Percentiles rank a stretch among this genome's conserved stretches.
These are phyloP conservation scores for Onygena corvina DNA, from an alignment of 2,329 filamentous ascomycete species.

Conservation along the genomic window DNA sequence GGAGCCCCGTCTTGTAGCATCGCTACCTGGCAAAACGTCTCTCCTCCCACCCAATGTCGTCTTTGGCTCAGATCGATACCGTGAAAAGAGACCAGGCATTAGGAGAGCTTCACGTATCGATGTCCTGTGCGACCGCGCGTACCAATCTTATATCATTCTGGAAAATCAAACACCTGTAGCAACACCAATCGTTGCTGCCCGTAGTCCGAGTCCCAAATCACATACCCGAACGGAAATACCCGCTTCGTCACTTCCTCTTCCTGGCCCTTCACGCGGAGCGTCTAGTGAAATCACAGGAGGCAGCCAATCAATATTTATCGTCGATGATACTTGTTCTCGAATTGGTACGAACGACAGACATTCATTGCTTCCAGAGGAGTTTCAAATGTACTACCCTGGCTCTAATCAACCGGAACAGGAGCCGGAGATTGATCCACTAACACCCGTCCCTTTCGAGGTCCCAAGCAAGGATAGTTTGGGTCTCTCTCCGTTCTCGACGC, in stretches of 20 bases:
- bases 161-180: constrained; percentile 42
- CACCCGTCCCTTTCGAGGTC: background rate
- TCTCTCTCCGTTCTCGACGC: background rate
- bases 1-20: constrained; percentile 14
- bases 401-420: background rate
- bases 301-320: constrained; percentile 84
- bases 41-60: constrained; percentile 35
- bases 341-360: constrained; percentile 14
- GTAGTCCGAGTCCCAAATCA: background rate
- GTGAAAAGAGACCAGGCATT: constrained; percentile 35
- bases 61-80: constrained; percentile 35
- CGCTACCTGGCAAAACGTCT: constrained; percentile 28
- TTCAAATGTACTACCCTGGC: constrained; percentile 4
- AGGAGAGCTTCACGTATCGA: constrained; percentile 56
- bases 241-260: background rate
- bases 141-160: constrained; percentile 66
- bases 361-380: constrained; percentile 7
- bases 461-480: background rate
- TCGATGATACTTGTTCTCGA: constrained; percentile 48
- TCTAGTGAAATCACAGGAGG: constrained; percentile 55
- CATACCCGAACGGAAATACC: background rate
- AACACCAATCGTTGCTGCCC: background rate
- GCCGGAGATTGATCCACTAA: background rate
- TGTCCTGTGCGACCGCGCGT: constrained; percentile 63
- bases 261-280: constrained; percentile 21